These are phyloP conservation scores for Russula foetens DNA, from an alignment of 768 basidiomycete genomes.

Conservation along the genomic window DNA sequence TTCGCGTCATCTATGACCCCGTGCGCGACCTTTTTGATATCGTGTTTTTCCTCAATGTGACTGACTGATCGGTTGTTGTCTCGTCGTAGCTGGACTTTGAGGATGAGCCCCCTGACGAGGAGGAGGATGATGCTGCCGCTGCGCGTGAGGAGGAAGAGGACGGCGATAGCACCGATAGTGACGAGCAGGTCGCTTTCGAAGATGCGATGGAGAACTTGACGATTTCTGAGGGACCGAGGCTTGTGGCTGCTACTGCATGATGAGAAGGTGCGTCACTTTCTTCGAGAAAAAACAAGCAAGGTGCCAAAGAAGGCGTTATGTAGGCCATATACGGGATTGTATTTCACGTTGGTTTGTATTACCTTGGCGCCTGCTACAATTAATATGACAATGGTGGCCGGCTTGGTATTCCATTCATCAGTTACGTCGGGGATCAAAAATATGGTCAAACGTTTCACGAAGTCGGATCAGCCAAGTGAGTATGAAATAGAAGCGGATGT, in stretches of 20 bases:
- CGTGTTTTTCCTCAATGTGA: not conserved
- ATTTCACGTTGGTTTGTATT: not conserved
- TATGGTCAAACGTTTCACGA: too few relatives aligned
- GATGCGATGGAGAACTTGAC: slow-evolving; percentile 61
- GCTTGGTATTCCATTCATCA: too few relatives aligned
- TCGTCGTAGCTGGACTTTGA: slow-evolving; percentile 67
- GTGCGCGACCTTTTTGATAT: slow-evolving; percentile 41
- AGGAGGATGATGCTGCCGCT: slow-evolving; percentile 28
- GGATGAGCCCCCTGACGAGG: slow-evolving; percentile 53
- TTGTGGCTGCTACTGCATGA: slow-evolving; percentile 24
- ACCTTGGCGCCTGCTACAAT: not conserved
- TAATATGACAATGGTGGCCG: too few relatives aligned
- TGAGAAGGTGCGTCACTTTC: not conserved
- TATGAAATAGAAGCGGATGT: too few relatives aligned
- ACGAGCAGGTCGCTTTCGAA: slow-evolving; percentile 41
- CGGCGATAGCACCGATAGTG: slow-evolving; percentile 18
- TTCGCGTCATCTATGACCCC: slow-evolving; percentile 90
- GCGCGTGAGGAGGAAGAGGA: slow-evolving; percentile 16
- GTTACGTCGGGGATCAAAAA: too few relatives aligned
- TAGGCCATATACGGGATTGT: not conserved
- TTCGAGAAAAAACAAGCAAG: not conserved
- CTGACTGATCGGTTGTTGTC: not conserved
- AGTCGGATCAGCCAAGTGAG: too few relatives aligned
- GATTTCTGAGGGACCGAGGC: slow-evolving; percentile 32
- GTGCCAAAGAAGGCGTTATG: not conserved